phyloP scores from a whole-genome alignment of 2,329 filamentous ascomycete species.

The Penicillium sp. region DNA sequence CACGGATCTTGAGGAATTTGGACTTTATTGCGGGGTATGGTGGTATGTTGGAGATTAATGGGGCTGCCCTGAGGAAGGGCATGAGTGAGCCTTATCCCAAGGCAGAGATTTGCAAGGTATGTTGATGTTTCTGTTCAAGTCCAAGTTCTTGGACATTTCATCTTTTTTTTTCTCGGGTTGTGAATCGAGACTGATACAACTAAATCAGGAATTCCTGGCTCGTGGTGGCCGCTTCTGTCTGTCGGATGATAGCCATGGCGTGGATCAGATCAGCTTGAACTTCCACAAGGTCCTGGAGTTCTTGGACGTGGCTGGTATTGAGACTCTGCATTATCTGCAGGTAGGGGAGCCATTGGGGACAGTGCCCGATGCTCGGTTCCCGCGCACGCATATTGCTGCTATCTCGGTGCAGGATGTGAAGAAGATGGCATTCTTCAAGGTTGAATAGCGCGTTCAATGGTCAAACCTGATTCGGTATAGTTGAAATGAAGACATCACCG shows the following conservation, averaged over 20 bases:
- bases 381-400: conserved; percentile 32
- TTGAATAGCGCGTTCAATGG: background rate
- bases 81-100: conserved; percentile 87
- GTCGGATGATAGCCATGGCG: conserved; percentile 91
- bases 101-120: conserved; percentile 70
- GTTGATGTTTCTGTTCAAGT: conserved; percentile 11
- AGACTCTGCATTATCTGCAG: conserved; percentile 39
- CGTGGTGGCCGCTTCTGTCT: conserved; percentile 81
- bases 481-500: background rate
- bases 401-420: conserved; percentile 36
- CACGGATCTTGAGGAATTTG: conserved; percentile 70
- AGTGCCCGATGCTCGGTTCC: conserved; percentile 36
- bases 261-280: conserved; percentile 83
- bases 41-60: conserved; percentile 87
- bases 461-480: background rate
- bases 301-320: conserved; percentile 52
- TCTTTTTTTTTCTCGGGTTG: background rate
- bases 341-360: conserved; percentile 20
- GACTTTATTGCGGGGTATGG: conserved; percentile 67
- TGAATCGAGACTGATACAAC: conserved; percentile 13
- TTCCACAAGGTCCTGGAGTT: conserved; percentile 70
- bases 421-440: conserved; percentile 33
- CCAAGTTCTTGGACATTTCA: background rate
- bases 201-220: conserved; percentile 62
- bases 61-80: conserved; percentile 81